These are phyloP conservation scores for Candida awuae DNA, from an alignment of 805 yeast species.

Conservation along the genomic window DNA sequence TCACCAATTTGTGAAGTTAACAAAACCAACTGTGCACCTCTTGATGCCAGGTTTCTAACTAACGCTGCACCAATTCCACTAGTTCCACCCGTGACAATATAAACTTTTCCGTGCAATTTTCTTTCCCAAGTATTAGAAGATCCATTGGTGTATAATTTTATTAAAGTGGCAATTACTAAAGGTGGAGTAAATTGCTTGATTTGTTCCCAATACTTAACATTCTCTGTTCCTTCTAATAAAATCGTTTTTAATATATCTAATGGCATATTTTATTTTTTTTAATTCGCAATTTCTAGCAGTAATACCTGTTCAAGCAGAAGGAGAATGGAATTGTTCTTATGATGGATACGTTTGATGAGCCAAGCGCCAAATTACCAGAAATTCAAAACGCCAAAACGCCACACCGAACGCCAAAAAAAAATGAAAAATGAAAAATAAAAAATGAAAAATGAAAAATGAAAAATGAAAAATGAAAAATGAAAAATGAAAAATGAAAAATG, in stretches of 20 bases:
- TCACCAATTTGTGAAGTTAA: slow-evolving; percentile 43
- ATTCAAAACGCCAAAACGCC: too few relatives aligned
- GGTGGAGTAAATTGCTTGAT: slow-evolving; percentile 54
- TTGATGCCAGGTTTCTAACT: slow-evolving; percentile 61
- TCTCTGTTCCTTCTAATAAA: slow-evolving; percentile 61
- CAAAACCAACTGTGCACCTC: slow-evolving; percentile 83
- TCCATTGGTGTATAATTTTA: slow-evolving; percentile 76
- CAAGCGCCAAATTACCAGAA: too few relatives aligned
- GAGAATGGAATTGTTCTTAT: too few relatives aligned
- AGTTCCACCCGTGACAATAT: slow-evolving; percentile 85
- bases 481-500: too few relatives aligned
- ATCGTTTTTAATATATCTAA: slow-evolving; percentile 68
- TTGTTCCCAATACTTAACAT: slow-evolving; percentile 65
- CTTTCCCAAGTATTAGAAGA: slow-evolving; percentile 84
- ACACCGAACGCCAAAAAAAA: too few relatives aligned
- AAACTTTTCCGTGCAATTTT: slow-evolving; percentile 85
- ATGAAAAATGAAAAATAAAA: too few relatives aligned
- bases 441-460: too few relatives aligned
- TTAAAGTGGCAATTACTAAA: slow-evolving; percentile 34
- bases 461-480: too few relatives aligned
- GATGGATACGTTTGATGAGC: too few relatives aligned
- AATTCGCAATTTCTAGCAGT: neutral
- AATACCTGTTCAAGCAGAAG: too few relatives aligned
- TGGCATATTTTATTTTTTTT: slow-evolving; percentile 51
- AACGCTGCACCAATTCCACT: slow-evolving; percentile 80